Conservation (phyloP, 2,329 filamentous ascomycete genomes). For the Sclerotinia subarctica region DNA sequence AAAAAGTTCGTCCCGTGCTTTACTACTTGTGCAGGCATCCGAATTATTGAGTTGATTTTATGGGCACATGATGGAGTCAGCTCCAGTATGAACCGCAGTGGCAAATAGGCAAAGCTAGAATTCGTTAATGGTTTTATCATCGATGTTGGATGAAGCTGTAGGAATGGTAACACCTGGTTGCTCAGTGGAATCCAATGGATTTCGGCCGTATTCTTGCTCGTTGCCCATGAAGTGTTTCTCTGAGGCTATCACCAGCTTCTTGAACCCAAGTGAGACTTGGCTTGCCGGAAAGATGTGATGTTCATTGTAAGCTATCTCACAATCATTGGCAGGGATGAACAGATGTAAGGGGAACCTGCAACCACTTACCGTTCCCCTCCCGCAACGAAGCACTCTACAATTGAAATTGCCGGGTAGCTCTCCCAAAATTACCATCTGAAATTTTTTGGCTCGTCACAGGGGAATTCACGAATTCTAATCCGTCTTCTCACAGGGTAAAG, state of each 20-base stretch:
- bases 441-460: no score
- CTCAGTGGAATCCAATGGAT: conserved; percentile 42
- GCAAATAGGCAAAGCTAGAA: conserved; percentile 84
- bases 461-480: no score
- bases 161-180: conserved; percentile 38
- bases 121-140: conserved; percentile 70
- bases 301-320: background rate
- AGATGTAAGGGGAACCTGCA: conserved; percentile 22
- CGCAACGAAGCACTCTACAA: conserved; percentile 59
- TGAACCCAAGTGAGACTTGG: conserved; percentile 28
- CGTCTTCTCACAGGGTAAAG: no score
- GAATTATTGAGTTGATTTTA: conserved; percentile 60
- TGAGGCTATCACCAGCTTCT: conserved; percentile 27
- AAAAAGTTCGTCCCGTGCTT: conserved; percentile 73
- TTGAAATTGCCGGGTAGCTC: conserved; percentile 46
- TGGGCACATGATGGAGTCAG: conserved; percentile 76
- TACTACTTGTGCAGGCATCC: conserved; percentile 70
- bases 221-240: conserved; percentile 61
- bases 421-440: conserved; percentile 64
- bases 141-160: conserved; percentile 64
- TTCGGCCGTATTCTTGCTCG: conserved; percentile 59
- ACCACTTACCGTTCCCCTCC: conserved; percentile 50
- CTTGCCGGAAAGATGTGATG: conserved; percentile 60
- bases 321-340: background rate
- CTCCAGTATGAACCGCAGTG: conserved; percentile 72